phyloP scores from a whole-genome alignment of 176 grass and related monocot genomes.

The Oryza meridionalis region DNA sequence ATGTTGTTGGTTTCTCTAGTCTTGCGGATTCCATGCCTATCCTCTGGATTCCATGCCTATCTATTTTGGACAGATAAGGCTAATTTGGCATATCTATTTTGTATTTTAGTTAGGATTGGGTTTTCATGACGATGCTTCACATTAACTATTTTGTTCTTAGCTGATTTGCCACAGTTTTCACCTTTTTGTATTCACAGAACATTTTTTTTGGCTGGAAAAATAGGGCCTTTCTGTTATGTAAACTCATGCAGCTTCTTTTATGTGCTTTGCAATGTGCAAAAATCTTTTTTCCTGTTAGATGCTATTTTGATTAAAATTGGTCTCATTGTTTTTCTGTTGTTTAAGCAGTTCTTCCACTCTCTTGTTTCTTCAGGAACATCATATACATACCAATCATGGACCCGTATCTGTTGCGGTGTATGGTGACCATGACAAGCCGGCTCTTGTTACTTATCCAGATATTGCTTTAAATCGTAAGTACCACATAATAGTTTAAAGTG shows the following conservation, averaged over 20 bases:
- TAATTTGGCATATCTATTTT: constrained; percentile 31
- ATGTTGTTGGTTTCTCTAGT: constrained; percentile 37
- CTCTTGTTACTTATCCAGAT: constrained; percentile 98
- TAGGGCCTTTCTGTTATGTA: neutral
- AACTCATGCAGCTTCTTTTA: constrained; percentile 1
- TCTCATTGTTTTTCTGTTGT: neutral
- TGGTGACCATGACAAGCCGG: constrained; percentile 92
- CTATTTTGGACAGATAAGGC: constrained; percentile 34
- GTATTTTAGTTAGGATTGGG: constrained; percentile 27
- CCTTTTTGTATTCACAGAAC: neutral
- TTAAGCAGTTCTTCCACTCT: constrained; percentile 29
- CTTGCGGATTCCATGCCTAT: constrained; percentile 14
- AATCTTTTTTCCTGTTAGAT: constrained; percentile 24
- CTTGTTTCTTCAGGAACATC: constrained; percentile 78
- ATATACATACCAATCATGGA: constrained; percentile 84
- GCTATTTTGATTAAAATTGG: constrained; percentile 12
- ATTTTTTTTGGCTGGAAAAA: neutral
- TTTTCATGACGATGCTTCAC: constrained; percentile 21
- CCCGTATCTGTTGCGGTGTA: constrained; percentile 91
- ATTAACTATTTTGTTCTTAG: constrained; percentile 6
- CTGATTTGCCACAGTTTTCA: neutral
- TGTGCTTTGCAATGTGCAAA: neutral
- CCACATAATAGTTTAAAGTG: neutral
- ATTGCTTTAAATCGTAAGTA: constrained; percentile 89
- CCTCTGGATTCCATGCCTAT: constrained; percentile 23